Conservation (phyloP, 805 yeast genomes). For the Starmerella apis region DNA sequence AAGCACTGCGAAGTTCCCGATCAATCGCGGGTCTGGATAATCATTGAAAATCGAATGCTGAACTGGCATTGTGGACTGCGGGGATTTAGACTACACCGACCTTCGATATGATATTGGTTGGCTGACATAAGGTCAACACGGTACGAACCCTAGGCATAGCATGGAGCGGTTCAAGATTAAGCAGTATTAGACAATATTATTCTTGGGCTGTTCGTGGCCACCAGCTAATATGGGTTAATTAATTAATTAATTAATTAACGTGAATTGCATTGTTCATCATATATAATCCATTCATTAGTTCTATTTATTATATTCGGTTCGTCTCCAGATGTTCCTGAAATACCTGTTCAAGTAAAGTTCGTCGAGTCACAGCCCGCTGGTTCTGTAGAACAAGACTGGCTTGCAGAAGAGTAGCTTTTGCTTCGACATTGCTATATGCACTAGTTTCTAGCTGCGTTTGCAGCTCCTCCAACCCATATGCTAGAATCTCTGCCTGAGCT, state of each 20-base stretch:
- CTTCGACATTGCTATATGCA: neutral
- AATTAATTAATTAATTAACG: too few relatives aligned
- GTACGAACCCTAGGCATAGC: neutral
- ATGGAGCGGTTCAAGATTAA: neutral
- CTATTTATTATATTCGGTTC: neutral
- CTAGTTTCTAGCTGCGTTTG: neutral
- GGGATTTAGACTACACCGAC: neutral
- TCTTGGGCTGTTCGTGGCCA: too few relatives aligned
- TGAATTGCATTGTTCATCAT: too few relatives aligned
- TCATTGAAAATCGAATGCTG: constrained; percentile 28
- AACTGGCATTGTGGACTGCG: constrained; percentile 24
- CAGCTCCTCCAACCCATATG: constrained; percentile 5
- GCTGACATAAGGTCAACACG: neutral
- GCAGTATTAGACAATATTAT: too few relatives aligned
- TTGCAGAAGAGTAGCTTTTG: neutral
- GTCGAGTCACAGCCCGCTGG: constrained; percentile 8
- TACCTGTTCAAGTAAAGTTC: constrained; percentile 9
- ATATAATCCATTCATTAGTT: neutral
- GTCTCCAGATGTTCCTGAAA: constrained; percentile 6
- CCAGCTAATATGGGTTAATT: too few relatives aligned
- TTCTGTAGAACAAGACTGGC: neutral
- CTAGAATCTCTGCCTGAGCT: constrained; percentile 4
- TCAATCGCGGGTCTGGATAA: constrained; percentile 37
- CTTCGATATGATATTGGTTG: too few relatives aligned
- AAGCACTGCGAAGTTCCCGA: constrained; percentile 67